A percentile compares a stretch with the other conserved stretches of the same genome.
phyloP scores from a whole-genome alignment of 176 grass and related monocot species.

The Lolium rigidum region DNA sequence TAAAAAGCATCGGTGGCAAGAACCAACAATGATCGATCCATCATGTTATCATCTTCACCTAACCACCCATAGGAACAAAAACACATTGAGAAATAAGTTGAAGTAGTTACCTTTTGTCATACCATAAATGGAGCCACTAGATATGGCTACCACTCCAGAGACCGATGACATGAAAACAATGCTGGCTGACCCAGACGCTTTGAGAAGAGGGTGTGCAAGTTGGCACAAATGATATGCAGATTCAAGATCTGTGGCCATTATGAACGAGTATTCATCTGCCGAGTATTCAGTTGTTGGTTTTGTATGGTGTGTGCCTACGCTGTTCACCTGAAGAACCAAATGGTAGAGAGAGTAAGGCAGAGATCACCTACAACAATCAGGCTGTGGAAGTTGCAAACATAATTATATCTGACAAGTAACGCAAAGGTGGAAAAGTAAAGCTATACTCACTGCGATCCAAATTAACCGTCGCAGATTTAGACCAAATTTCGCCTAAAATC shows the following conservation, averaged over 20 bases:
- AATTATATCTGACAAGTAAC: background rate
- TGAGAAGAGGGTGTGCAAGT: conserved; percentile 86
- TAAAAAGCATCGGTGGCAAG: conserved; percentile 20
- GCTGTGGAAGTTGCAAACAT: background rate
- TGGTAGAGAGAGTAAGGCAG: background rate
- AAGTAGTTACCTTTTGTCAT: conserved; percentile 75
- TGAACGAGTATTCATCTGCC: conserved; percentile 68
- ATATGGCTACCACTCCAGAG: conserved; percentile 48
- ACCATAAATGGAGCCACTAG: conserved; percentile 63
- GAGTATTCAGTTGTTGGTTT: conserved; percentile 66
- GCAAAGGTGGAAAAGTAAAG: too few relatives aligned
- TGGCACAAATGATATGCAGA: conserved; percentile 87
- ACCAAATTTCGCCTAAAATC: too few relatives aligned
- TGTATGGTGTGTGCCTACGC: conserved; percentile 76
- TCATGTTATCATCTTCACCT: background rate
- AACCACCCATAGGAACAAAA: background rate
- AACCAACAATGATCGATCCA: too few relatives aligned
- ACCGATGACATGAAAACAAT: conserved; percentile 89
- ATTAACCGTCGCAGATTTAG: too few relatives aligned
- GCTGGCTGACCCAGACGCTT: conserved; percentile 67
- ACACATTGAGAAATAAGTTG: background rate
- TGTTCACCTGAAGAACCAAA: conserved; percentile 71
- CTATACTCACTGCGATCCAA: too few relatives aligned
- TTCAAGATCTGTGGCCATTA: conserved; percentile 88
- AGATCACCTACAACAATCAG: background rate